Conservation (phyloP, 2,329 filamentous ascomycete genomes). For the Sporothrix brasiliensis region DNA sequence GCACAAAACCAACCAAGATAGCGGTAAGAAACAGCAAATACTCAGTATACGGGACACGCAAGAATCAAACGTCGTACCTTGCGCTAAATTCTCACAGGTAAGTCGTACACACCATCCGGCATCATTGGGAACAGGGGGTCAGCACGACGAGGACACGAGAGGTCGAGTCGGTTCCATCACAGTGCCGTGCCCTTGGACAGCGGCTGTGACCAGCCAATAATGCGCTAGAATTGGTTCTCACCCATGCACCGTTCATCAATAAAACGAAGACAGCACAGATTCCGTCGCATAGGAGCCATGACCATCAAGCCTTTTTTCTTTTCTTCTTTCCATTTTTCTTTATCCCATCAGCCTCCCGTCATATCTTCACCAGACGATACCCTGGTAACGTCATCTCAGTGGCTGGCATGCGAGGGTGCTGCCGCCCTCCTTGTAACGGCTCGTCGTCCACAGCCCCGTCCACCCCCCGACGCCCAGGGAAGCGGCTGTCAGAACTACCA, state of each 20-base stretch:
- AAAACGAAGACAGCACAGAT: neutral
- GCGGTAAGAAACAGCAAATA: no score
- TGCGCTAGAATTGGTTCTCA: neutral
- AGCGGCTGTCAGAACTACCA: neutral
- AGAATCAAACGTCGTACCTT: constrained; percentile 16
- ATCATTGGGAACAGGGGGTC: neutral
- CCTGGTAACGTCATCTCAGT: constrained; percentile 10
- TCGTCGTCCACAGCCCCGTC: no score
- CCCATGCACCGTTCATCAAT: neutral
- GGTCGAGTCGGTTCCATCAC: neutral
- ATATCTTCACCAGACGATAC: neutral
- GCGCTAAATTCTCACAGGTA: constrained; percentile 29
- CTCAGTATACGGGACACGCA: neutral
- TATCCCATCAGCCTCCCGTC: neutral
- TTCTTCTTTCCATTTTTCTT: no score
- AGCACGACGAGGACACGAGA: neutral
- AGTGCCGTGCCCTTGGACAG: neutral
- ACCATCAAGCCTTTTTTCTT: no score
- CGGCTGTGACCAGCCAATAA: constrained; percentile 6
- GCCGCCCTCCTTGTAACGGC: neutral
- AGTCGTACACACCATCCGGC: neutral
- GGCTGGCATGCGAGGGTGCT: constrained; percentile 8
- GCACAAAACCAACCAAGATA: no score
- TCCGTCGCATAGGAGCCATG: neutral
- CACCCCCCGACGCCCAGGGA: neutral